Conservation (phyloP, 768 basidiomycete genomes). For the Xerocomus spinulosus region DNA sequence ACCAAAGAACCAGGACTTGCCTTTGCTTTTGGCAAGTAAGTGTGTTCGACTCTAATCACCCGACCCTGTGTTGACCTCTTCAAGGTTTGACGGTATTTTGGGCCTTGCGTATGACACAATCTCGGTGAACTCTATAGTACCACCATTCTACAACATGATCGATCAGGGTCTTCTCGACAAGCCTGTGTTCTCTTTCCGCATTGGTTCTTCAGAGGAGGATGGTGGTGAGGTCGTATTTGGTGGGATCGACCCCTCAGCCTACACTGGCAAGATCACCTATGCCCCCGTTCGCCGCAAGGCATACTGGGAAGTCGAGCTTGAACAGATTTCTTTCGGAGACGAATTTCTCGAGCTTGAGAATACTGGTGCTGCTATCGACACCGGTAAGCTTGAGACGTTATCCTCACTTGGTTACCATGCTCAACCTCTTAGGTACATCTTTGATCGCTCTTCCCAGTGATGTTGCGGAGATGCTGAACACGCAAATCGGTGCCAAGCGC, state of each 20-base stretch:
- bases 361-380: conserved; percentile 92
- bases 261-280: conserved; percentile 76
- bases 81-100: conserved; percentile 90
- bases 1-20: conserved; percentile 94
- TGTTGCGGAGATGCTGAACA: conserved; percentile 96
- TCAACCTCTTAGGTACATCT: conserved; percentile 63
- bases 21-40: conserved; percentile 93
- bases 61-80: neutral
- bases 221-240: conserved; percentile 91
- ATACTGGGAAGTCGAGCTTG: conserved; percentile 97
- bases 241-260: conserved; percentile 75
- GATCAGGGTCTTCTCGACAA: conserved; percentile 73
- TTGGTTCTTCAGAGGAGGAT: conserved; percentile 82
- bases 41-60: conserved; percentile 5
- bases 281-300: conserved; percentile 92
- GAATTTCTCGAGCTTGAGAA: conserved; percentile 87
- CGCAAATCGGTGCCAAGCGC: conserved; percentile 89
- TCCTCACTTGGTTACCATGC: neutral
- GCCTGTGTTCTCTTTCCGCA: conserved; percentile 90
- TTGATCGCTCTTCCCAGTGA: conserved; percentile 92
- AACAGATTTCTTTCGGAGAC: conserved; percentile 78
- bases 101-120: conserved; percentile 96
- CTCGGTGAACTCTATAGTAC: conserved; percentile 85
- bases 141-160: conserved; percentile 95
- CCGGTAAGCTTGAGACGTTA: conserved; percentile 45